Evolutionary conservation across 1,284 basidiomycete genomes (phyloP).

Genomic region (Cystobasidium sp.): DNA sequence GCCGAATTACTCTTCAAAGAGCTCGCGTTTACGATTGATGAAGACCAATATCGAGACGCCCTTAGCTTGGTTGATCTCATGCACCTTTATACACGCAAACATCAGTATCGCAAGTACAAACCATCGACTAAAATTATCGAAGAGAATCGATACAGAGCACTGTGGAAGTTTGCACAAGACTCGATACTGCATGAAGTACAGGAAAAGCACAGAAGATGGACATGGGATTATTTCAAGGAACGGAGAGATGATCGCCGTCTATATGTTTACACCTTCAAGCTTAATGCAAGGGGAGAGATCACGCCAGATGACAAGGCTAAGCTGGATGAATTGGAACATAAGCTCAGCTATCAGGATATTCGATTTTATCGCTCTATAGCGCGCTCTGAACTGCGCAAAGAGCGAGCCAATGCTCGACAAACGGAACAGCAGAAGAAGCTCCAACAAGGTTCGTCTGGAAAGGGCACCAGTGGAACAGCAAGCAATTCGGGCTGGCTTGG

Average conservation of each 20-base stretch:
- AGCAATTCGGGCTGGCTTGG: constrained; percentile 69
- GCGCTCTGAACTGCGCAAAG: constrained; percentile 83
- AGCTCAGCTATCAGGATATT: constrained; percentile 91
- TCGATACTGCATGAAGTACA: constrained; percentile 86
- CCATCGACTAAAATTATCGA: constrained; percentile 65
- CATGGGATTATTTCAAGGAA: constrained; percentile 88
- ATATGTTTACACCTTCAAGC: constrained; percentile 87
- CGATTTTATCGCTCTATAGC: constrained; percentile 97
- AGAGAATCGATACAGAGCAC: constrained; percentile 70
- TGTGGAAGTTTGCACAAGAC: constrained; percentile 78
- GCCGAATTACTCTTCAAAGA: constrained; percentile 90
- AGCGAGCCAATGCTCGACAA: constrained; percentile 67
- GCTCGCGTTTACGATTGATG: constrained; percentile 89
- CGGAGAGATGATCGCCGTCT: constrained; percentile 79
- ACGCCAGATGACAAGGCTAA: constrained; percentile 65
- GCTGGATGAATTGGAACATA: constrained; percentile 75
- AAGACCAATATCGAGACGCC: constrained; percentile 92
- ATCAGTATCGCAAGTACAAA: constrained; percentile 74
- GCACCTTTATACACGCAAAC: constrained; percentile 90
- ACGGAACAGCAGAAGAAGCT: constrained; percentile 68
- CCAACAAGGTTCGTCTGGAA: constrained; percentile 52
- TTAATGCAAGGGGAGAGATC: constrained; percentile 66
- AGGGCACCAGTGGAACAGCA: constrained; percentile 60
- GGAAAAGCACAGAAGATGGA: constrained; percentile 83
- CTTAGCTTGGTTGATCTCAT: constrained; percentile 96